Base-by-base conservation (phyloP, 148 eudicot genomes). In the Fallopia convolvulus region DNA sequence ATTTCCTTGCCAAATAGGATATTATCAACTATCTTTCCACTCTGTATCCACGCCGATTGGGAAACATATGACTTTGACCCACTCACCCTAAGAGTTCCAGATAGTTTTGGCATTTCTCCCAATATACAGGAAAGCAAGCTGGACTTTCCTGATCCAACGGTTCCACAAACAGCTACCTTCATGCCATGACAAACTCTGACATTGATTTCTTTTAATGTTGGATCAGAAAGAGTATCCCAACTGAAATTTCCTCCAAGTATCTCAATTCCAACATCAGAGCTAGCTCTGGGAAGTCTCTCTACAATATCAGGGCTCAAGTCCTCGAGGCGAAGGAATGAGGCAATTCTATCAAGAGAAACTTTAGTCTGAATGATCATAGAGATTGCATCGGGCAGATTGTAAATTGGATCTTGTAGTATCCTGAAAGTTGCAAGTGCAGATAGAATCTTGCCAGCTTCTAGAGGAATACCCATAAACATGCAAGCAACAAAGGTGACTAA, bases 311-410 rank as follows among this genome's bases (percentile, higher is more conserved):
- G 75, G 15, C 82, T 81, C 70, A 87, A 76, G 70, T 87, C 87
- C 41, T 85, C 87, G 18, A 85, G 87, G 55, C 79, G 56, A 61
- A 87, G 83, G 76, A 82, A 87, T 11, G 90, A 77, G 7, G 88
- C 81, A 50, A 87, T 85, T 76, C 90, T 77, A 58, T 87, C 88
- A 39, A 85, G 85, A 56, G 88, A 87, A 72, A 87, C 90, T 85
- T 87, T 87, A 17, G 86, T 80, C 70, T 87, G 90, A 46, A 80
- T 77, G 5, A 87, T 83, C 86, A 85, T 80, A n/a, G 88, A 83
- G 77, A 88, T 81, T 12, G 85, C 68, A 50, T 86, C 89, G 4
- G 86, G 86, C n/a, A 86, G 80, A 80, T 71, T 80, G 79, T 76
- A 80, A 10, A 86, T 82, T 1, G 86, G 82, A 32, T 76, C 85